Conservation (phyloP, 164 flowering plant species). For the Protea cynaroides region DNA sequence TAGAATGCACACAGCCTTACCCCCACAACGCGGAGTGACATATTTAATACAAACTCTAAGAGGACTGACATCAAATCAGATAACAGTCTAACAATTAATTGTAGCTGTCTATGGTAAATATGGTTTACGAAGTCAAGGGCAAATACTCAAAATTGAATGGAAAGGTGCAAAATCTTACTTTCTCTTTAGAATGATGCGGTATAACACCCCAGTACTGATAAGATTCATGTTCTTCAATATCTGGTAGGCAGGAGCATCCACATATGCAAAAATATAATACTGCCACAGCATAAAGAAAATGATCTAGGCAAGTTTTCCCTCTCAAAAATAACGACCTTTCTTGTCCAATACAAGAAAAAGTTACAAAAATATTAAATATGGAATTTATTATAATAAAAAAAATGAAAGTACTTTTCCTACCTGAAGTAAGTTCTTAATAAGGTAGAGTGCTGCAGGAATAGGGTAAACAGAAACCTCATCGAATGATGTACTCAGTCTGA, state of each 20-base stretch:
- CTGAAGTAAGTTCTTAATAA: conserved; percentile 90
- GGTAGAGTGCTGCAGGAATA: conserved; percentile 93
- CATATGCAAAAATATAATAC: conserved; percentile 99
- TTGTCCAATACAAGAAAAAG: not conserved
- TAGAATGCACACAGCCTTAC: no score
- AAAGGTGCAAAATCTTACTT: conserved; percentile 35
- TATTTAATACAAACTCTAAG: no score
- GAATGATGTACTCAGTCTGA: conserved; percentile 79
- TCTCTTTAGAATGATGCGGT: conserved; percentile 85
- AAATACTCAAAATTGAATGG: not conserved
- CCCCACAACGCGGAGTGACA: no score
- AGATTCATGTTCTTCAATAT: conserved; percentile 91
- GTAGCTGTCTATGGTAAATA: not conserved
- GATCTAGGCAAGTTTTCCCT: conserved; percentile 2
- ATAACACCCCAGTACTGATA: conserved; percentile 91
- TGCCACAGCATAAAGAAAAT: conserved; percentile 30
- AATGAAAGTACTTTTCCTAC: conserved; percentile 22
- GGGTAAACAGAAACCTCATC: conserved; percentile 90
- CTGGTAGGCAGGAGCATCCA: conserved; percentile 97
- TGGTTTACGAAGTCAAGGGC: not conserved
- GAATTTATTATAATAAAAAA: no score
- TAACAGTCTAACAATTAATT: not conserved
- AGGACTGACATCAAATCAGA: not conserved
- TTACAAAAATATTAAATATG: no score
- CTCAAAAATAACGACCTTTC: not conserved